Base-by-base conservation (phyloP, 1,139 yeast species). In the Suzukiozyma palmioleophila region DNA sequence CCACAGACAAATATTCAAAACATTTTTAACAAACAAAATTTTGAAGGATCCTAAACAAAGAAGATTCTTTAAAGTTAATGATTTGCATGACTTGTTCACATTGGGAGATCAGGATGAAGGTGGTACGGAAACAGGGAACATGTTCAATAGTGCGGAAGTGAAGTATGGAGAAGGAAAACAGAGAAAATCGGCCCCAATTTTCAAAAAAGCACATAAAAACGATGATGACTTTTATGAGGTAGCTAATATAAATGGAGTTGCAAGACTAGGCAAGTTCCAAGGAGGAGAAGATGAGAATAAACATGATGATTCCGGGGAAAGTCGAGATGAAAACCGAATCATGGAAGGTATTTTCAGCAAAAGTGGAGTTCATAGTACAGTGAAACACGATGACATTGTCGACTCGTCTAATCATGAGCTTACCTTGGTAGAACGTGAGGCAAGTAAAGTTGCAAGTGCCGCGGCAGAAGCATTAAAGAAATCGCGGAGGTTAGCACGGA, bases 1-100 rank as follows among this genome's bases (percentile, higher is more conserved):
- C 53, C 98, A 94, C 53, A 75, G 98, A 25, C 98, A 92, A 60
- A 92, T 92, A 32, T 94, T 92, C 74, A 92, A 92, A 59, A 97
- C 95, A 43, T 85, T 92, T 51, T 64, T 92, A 46, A 87, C 97
- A 0, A 94, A 94, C 62, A 94, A 92, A 62, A 90, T 92, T 47
- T 68, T 94, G 53, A 90, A 89, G 49, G 98, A 92, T 55, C 98
- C 98, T 1, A 90, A 90, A 49, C 98, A 94, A 55, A 75, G 92
- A 44, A 66, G 97, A 43, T 90, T 92, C 52, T 92, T 92, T 66
- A 92, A 92, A 55, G 83, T 82, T 74, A 88, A 85, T 52, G 98
- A 94, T 53, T 64, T 92, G 38, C 95, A 90, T 51, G 97, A 92
- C 60, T 65, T 92, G 42, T 92, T 94, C 56, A 76, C 94, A 0